A percentile compares a stretch with the other conserved stretches of the same genome.
phyloP scores from a whole-genome alignment of 805 yeast species.

The Myxozyma kluyveri region DNA sequence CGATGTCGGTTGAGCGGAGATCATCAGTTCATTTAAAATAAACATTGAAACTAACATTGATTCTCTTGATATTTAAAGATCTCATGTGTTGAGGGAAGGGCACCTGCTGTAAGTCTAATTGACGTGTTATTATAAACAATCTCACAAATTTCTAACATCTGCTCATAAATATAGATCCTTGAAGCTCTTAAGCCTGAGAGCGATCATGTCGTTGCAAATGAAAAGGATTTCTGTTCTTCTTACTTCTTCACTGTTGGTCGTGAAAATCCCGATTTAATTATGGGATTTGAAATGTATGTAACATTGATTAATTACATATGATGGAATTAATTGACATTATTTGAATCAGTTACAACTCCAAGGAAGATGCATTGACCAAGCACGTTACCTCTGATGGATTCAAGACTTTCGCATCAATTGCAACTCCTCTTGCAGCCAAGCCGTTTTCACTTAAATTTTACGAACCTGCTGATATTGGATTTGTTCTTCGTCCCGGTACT shows the following conservation, averaged over 20 bases:
- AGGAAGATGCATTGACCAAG: conserved; percentile 10
- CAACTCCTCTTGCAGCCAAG: conserved; percentile 4
- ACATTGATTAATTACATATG: not conserved
- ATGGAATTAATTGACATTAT: not conserved
- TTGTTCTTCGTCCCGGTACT: conserved; percentile 20
- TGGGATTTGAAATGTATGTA: conserved; percentile 22
- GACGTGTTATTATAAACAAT: too few species aligned
- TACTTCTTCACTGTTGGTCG: conserved; percentile 15
- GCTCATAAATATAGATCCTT: conserved; percentile 16
- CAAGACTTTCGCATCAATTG: conserved; percentile 12
- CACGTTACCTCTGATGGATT: conserved; percentile 21
- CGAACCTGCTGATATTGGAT: conserved; percentile 26
- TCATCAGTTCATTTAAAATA: too few species aligned
- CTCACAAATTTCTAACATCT: too few species aligned
- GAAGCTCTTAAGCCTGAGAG: conserved; percentile 22
- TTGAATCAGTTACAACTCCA: conserved; percentile 15
- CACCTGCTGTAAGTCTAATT: too few species aligned
- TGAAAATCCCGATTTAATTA: conserved; percentile 4
- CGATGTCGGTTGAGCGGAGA: too few species aligned
- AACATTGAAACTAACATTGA: too few species aligned
- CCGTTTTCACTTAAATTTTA: conserved; percentile 10
- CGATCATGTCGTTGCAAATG: conserved; percentile 10
- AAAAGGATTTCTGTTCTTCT: conserved; percentile 8
- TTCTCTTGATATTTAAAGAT: too few species aligned
- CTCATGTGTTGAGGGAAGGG: too few species aligned